These are phyloP conservation scores for Annona squamosa DNA, from an alignment of 164 flowering plant species.

Conservation along the genomic window DNA sequence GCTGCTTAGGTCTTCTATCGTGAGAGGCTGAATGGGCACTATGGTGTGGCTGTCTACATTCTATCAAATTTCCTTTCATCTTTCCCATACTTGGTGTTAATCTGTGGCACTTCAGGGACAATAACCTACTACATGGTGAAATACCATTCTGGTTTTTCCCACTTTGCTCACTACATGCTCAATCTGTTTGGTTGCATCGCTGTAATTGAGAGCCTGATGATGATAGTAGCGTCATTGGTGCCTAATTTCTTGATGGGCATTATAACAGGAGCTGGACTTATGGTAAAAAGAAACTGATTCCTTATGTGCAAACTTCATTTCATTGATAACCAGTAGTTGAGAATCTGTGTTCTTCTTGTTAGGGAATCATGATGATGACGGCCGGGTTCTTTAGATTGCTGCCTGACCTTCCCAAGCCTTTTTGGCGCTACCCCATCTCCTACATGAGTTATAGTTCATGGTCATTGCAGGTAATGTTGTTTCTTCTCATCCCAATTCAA, in stretches of 20 bases:
- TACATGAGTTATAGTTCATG: conserved; percentile 65
- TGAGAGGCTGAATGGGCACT: conserved; percentile 38
- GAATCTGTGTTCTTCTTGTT: background rate
- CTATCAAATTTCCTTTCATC: conserved; percentile 53
- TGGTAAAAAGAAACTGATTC: conserved; percentile 25
- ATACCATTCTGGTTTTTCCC: conserved; percentile 32
- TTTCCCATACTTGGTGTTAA: conserved; percentile 45
- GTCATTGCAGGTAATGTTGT: conserved; percentile 57
- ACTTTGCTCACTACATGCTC: conserved; percentile 25
- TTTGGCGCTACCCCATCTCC: conserved; percentile 85
- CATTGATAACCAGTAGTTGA: background rate
- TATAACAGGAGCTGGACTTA: conserved; percentile 33
- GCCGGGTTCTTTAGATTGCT: conserved; percentile 72
- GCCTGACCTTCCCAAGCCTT: conserved; percentile 71
- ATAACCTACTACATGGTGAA: conserved; percentile 54
- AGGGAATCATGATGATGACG: conserved; percentile 87
- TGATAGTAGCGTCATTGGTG: conserved; percentile 63
- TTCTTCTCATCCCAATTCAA: background rate
- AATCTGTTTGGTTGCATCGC: conserved; percentile 38
- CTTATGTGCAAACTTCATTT: background rate
- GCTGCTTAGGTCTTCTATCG: conserved; percentile 25
- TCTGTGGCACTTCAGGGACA: conserved; percentile 32
- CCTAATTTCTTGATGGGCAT: conserved; percentile 62
- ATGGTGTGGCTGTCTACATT: conserved; percentile 33
- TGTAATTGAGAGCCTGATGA: conserved; percentile 64